Evolutionary conservation across 2,329 filamentous ascomycete species (phyloP).

Genomic region (Verticillium isaacii): DNA sequence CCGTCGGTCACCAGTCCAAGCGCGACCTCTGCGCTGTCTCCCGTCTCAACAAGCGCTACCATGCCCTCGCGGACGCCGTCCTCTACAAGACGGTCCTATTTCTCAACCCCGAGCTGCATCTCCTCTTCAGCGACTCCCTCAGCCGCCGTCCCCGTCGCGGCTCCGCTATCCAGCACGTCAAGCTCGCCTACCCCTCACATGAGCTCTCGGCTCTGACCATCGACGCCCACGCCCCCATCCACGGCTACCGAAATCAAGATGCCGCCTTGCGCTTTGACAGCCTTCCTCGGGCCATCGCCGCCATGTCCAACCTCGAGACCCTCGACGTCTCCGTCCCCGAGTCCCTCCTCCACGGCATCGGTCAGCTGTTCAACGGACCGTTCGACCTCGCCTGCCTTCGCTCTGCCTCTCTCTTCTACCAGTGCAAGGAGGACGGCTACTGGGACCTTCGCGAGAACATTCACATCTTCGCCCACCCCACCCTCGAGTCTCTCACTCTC

Average conservation of each 20-base stretch:
- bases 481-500: slow-evolving; percentile 40
- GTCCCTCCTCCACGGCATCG: slow-evolving; percentile 38
- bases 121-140: slow-evolving; percentile 43
- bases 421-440: slow-evolving; percentile 35
- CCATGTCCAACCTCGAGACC: slow-evolving; percentile 44
- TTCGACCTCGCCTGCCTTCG: slow-evolving; percentile 45
- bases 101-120: slow-evolving; percentile 40
- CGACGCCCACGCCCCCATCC: slow-evolving; percentile 24
- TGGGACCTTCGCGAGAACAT: slow-evolving; percentile 49
- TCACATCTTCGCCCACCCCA: slow-evolving; percentile 45
- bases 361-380: slow-evolving; percentile 43
- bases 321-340: slow-evolving; percentile 41
- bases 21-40: slow-evolving; percentile 38
- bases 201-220: slow-evolving; percentile 36
- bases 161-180: slow-evolving; percentile 39
- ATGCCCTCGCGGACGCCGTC: slow-evolving; percentile 39
- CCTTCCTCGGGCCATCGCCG: slow-evolving; percentile 40
- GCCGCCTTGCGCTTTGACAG: slow-evolving; percentile 30
- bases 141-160: slow-evolving; percentile 39
- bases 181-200: slow-evolving; percentile 37
- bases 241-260: slow-evolving; percentile 21
- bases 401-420: slow-evolving; percentile 42
- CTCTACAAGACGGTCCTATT: slow-evolving; percentile 43
- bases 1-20: slow-evolving; percentile 23
- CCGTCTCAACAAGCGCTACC: slow-evolving; percentile 35